Evolutionary conservation across 2,329 filamentous ascomycete species (phyloP).

Genomic region (Elsinoe fawcettii): DNA sequence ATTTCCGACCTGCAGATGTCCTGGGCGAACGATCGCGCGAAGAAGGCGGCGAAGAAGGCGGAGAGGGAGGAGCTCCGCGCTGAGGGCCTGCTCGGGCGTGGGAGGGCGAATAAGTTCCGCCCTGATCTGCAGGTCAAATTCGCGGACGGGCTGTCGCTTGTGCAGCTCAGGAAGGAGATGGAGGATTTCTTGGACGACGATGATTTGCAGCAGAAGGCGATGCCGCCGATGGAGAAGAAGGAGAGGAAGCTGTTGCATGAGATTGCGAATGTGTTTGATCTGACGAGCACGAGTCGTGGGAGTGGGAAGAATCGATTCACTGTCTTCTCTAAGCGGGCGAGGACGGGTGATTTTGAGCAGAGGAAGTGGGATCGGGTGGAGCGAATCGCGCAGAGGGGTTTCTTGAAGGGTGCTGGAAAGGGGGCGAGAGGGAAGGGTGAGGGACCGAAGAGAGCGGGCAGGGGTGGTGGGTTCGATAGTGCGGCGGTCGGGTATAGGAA

Average conservation of each 20-base stretch:
- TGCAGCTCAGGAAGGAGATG: slow-evolving; percentile 66
- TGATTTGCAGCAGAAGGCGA: slow-evolving; percentile 56
- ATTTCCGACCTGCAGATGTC: slow-evolving; percentile 32
- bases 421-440: slow-evolving; percentile 17
- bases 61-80: slow-evolving; percentile 40
- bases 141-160: slow-evolving; percentile 59
- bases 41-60: slow-evolving; percentile 41
- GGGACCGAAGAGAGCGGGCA: slow-evolving; percentile 1
- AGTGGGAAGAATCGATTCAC: slow-evolving; percentile 66
- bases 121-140: slow-evolving; percentile 60
- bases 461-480: slow-evolving; percentile 30
- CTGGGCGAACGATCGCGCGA: slow-evolving; percentile 39
- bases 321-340: slow-evolving; percentile 64
- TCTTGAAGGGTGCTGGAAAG: slow-evolving; percentile 39
- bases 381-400: slow-evolving; percentile 42
- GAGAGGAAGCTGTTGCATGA: slow-evolving; percentile 74
- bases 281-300: slow-evolving; percentile 80
- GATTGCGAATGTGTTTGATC: slow-evolving; percentile 62
- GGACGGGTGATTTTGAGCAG: slow-evolving; percentile 54
- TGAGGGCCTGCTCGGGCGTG: slow-evolving; percentile 34
- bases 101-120: slow-evolving; percentile 35
- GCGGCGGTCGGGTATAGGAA: slow-evolving; percentile 57
- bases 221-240: slow-evolving; percentile 77
- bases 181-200: slow-evolving; percentile 59
- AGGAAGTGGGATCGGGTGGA: slow-evolving; percentile 42